Evolutionary conservation across 2,329 filamentous ascomycete genomes (phyloP).

Genomic region (Lasiodiplodia gonubiensis): DNA sequence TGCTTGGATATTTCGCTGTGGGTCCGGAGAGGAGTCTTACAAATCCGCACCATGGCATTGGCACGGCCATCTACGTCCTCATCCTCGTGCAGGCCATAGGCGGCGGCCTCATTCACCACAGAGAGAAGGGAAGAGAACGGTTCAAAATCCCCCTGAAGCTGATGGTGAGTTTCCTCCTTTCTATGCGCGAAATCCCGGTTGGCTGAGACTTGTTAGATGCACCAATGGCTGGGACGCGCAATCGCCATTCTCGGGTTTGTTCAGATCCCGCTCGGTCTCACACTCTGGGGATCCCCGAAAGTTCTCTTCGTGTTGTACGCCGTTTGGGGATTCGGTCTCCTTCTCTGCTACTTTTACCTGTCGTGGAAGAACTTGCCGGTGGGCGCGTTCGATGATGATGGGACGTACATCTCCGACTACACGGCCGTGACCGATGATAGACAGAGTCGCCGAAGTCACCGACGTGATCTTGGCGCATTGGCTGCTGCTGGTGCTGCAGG

Average conservation of each 20-base stretch:
- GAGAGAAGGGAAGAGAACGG: constrained; percentile 59
- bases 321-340: constrained; percentile 73
- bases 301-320: constrained; percentile 85
- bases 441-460: constrained; percentile 43
- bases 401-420: constrained; percentile 62
- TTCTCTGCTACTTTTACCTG: constrained; percentile 79
- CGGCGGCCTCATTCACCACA: constrained; percentile 67
- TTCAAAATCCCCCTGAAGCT: constrained; percentile 63
- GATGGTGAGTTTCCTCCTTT: constrained; percentile 53
- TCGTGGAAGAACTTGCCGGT: constrained; percentile 70
- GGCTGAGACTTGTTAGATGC: constrained; percentile 60
- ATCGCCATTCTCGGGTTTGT: constrained; percentile 82
- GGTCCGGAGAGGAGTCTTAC: constrained; percentile 72
- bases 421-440: constrained; percentile 58
- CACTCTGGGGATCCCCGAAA: constrained; percentile 88
- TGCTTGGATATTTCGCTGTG: constrained; percentile 79
- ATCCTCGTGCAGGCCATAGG: constrained; percentile 74
- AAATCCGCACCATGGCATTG: constrained; percentile 86
- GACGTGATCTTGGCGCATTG: constrained; percentile 51
- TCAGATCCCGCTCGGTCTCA: constrained; percentile 87
- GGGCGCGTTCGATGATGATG: constrained; percentile 61
- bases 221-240: constrained; percentile 84
- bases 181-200: background rate
- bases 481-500: constrained; percentile 63
- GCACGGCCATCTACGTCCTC: constrained; percentile 76